Conservation (phyloP, 345 rosid genomes). For the Carallia brachiata region DNA sequence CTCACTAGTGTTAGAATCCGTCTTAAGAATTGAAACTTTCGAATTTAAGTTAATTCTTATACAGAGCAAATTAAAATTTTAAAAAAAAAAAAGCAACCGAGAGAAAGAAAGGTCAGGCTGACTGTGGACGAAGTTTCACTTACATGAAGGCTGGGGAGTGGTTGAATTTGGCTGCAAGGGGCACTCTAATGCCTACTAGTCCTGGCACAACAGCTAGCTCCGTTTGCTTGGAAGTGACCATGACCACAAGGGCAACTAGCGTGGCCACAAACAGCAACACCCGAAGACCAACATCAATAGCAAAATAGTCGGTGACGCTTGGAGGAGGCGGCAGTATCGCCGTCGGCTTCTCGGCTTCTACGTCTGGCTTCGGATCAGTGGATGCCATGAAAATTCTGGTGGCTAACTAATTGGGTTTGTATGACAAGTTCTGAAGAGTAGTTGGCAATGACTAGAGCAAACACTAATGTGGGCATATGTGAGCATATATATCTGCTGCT, state of each 20-base stretch:
- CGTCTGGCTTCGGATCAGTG: slow-evolving; percentile 17
- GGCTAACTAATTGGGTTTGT: neutral
- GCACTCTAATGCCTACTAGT: slow-evolving; percentile 22
- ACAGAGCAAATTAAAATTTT: neutral
- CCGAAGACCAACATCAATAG: slow-evolving; percentile 47
- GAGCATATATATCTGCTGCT: no score
- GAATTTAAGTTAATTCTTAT: no score
- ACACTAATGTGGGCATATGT: no score
- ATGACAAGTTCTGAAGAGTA: neutral
- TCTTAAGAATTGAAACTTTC: slow-evolving; percentile 2
- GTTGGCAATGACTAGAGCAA: neutral
- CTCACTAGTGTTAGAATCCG: no score
- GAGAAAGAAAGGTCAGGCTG: no score
- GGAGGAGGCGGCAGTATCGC: slow-evolving; percentile 5
- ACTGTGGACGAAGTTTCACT: slow-evolving; percentile 5
- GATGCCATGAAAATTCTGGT: slow-evolving; percentile 14
- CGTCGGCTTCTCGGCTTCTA: slow-evolving; percentile 11
- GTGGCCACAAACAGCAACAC: slow-evolving; percentile 52
- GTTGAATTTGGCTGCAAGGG: slow-evolving; percentile 49
- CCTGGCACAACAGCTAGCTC: slow-evolving; percentile 30
- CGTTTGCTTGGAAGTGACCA: slow-evolving; percentile 65
- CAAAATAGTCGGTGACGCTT: slow-evolving; percentile 14
- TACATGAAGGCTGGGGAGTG: slow-evolving; percentile 81
- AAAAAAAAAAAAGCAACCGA: neutral
- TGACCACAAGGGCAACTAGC: slow-evolving; percentile 46